Base-by-base conservation (phyloP, 768 basidiomycete genomes). In the Tricholoma saponaceum region DNA sequence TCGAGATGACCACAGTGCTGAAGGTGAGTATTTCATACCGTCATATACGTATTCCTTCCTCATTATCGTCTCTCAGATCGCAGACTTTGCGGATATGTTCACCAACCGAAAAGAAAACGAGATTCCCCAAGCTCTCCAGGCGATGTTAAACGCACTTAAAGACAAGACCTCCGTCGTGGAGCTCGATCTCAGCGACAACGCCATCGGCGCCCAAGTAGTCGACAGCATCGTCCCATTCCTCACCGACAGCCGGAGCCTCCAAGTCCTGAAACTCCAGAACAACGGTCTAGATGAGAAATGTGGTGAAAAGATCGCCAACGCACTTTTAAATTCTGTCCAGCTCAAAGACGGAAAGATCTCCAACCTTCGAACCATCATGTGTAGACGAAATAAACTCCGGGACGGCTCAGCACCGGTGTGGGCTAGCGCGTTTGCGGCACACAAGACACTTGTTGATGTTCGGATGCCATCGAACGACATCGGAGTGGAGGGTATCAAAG, bases 381-480 rank as follows among this genome's bases (percentile, higher is more conserved):
- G 97, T 72, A 96, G 97, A 14, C 85, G 96, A 57, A 99, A 98
- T 73, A 83, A 97, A n/a, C 78, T 98, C 35, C 94, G 98, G 76
- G 86, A 95, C 63, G 95, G 92, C 46, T 89, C 88, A 2, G 92
- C 96, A 7, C 59, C 75, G 0, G 80, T 81, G 5, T 98, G 92
- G 90, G 93, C 92, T 1, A 82, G 85, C 37, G 95, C 96, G 4
- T 96, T 96, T 67, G 84, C 85, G 1, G 90, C 84, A 35, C 94
- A 97, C 67, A 86, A 83, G 6, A 85, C 84, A 5, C 81, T 99
- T 30, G 77, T 77, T 53, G 92, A 97, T 62, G 88, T 98, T 28
- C 83, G 90, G 57, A 88, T 98, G 86, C 90, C 92, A n/a, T 95
- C 98, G 78, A 98, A 99, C 67, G 97, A 96, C 4, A 98, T 99